These are phyloP conservation scores for Pleurostoma richardsiae DNA, from an alignment of 2,329 filamentous ascomycete genomes.

Conservation along the genomic window DNA sequence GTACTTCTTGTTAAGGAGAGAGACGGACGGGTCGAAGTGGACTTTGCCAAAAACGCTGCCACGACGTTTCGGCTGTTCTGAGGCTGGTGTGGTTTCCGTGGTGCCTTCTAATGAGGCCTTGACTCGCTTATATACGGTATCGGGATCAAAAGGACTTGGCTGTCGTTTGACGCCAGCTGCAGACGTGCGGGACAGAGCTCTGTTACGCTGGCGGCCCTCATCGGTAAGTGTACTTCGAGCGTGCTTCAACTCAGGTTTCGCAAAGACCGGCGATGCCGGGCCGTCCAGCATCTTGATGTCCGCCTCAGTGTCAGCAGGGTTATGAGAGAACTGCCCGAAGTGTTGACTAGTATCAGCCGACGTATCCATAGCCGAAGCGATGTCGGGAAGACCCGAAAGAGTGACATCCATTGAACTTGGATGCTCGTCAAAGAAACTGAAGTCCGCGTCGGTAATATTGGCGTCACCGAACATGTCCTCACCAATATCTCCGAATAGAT, in stretches of 20 bases:
- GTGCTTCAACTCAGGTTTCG: constrained; percentile 56
- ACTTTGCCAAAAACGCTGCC: constrained; percentile 49
- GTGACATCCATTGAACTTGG: constrained; percentile 35
- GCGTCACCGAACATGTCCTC: constrained; percentile 68
- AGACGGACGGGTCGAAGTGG: constrained; percentile 46
- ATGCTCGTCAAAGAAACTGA: constrained; percentile 74
- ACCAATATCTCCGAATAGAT: constrained; percentile 65
- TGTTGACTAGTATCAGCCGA: constrained; percentile 12
- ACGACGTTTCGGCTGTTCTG: constrained; percentile 23
- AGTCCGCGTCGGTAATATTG: constrained; percentile 76
- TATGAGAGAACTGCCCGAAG: constrained; percentile 8
- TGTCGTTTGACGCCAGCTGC: constrained; percentile 39
- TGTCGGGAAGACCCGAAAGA: constrained; percentile 22
- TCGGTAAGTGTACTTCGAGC: constrained; percentile 48
- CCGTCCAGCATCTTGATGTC: constrained; percentile 3
- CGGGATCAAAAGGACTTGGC: constrained; percentile 51
- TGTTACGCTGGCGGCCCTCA: constrained; percentile 24
- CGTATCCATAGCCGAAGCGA: constrained; percentile 14
- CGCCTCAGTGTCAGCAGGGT: constrained; percentile 9
- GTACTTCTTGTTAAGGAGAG: constrained; percentile 54
- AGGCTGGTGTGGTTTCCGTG: constrained; percentile 12
- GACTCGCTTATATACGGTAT: constrained; percentile 55
- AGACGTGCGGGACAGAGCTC: constrained; percentile 17
- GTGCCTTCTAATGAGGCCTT: constrained; percentile 36
- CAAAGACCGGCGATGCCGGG: constrained; percentile 34